Evolutionary conservation across 2,329 filamentous ascomycete genomes (phyloP).

Genomic region (Drechslera avenae): DNA sequence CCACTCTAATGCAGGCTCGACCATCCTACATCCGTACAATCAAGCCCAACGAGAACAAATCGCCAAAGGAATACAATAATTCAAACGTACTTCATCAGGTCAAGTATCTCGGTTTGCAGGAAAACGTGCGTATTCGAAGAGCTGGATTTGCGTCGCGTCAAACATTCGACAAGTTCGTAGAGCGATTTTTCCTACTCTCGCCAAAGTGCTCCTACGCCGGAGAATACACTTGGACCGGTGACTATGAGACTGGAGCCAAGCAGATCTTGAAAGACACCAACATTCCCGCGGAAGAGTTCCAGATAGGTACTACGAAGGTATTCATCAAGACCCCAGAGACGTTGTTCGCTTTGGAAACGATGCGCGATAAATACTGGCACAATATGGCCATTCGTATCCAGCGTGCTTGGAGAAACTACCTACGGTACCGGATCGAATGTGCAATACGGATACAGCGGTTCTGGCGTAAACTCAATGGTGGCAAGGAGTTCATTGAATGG

Average conservation of each 20-base stretch:
- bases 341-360: constrained; percentile 92
- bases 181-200: constrained; percentile 93
- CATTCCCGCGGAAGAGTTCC: constrained; percentile 93
- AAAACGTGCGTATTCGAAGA: constrained; percentile 96
- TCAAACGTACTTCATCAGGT: constrained; percentile 96
- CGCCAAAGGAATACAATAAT: constrained; percentile 86
- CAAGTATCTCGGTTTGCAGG: constrained; percentile 98
- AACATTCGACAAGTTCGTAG: constrained; percentile 96
- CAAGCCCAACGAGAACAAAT: constrained; percentile 99
- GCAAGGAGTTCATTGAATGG: constrained; percentile 84
- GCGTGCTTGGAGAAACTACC: constrained; percentile 93
- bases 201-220: constrained; percentile 95
- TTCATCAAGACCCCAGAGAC: constrained; percentile 99
- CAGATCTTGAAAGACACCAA: constrained; percentile 96
- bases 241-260: constrained; percentile 82
- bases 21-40: constrained; percentile 99
- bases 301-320: constrained; percentile 94
- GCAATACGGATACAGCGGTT: constrained; percentile 93
- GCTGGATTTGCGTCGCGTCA: constrained; percentile 97
- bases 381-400: constrained; percentile 99
- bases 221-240: constrained; percentile 94
- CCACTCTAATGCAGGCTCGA: constrained; percentile 95
- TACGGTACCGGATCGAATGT: constrained; percentile 89
- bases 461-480: constrained; percentile 91
- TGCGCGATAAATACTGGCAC: constrained; percentile 98